These are phyloP conservation scores for Ceratocystis destructans DNA, from an alignment of 2,329 filamentous ascomycete species.

Conservation along the genomic window DNA sequence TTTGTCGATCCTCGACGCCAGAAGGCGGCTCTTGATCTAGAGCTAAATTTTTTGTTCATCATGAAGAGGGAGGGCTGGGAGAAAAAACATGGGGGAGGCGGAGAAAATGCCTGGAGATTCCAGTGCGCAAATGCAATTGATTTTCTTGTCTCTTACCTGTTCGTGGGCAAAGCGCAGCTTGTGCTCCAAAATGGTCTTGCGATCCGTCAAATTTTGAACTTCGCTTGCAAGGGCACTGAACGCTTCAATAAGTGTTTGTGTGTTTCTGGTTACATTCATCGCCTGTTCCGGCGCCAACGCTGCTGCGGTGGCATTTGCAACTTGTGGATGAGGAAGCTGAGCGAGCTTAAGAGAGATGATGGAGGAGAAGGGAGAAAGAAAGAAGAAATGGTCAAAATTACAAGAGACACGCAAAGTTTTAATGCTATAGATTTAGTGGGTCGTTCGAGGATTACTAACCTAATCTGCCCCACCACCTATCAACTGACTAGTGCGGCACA, in stretches of 20 bases:
- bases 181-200: conserved; percentile 51
- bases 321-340: not conserved
- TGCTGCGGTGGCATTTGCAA: conserved; percentile 17
- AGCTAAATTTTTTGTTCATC: conserved; percentile 49
- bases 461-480: not conserved
- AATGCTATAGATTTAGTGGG: conserved; percentile 17
- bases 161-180: conserved; percentile 54
- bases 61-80: conserved; percentile 23
- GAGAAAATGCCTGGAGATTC: too few species aligned
- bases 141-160: conserved; percentile 37
- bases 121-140: not conserved
- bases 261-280: conserved; percentile 22
- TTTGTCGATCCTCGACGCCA: conserved; percentile 49
- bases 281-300: conserved; percentile 19
- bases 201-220: conserved; percentile 48
- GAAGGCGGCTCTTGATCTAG: conserved; percentile 63
- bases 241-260: conserved; percentile 47
- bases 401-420: conserved; percentile 14
- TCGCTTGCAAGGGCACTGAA: conserved; percentile 52
- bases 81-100: not conserved
- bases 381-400: conserved; percentile 18
- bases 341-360: conserved; percentile 9
- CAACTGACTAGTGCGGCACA: not conserved
- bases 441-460: conserved; percentile 8
- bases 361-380: conserved; percentile 18